Conservation (phyloP, 1,284 basidiomycete species). For the Caloboletus firmus region DNA sequence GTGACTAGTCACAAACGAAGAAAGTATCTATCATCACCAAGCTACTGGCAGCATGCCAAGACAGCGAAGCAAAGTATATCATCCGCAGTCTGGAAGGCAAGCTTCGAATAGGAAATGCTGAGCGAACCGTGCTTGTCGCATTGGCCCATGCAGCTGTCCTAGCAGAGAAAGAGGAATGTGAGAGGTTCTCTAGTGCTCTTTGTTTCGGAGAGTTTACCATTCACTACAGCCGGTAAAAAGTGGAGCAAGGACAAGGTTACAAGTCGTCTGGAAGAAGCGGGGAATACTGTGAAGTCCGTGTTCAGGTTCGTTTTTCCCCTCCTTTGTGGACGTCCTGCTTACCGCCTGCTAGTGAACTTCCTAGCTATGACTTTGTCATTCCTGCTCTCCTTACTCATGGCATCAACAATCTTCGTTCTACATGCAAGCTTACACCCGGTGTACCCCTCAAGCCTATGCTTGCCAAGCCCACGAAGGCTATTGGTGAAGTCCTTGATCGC, state of each 20-base stretch:
- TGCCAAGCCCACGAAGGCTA: slow-evolving; percentile 99
- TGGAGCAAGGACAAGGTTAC: slow-evolving; percentile 76
- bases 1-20: slow-evolving; percentile 76
- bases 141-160: slow-evolving; percentile 85
- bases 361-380: slow-evolving; percentile 92
- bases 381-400: slow-evolving; percentile 86
- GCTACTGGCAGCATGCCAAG: slow-evolving; percentile 89
- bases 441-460: slow-evolving; percentile 99
- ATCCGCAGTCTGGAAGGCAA: slow-evolving; percentile 97
- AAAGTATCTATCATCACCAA: slow-evolving; percentile 97
- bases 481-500: slow-evolving; percentile 96
- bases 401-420: slow-evolving; percentile 65
- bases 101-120: slow-evolving; percentile 95
- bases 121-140: slow-evolving; percentile 88
- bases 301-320: slow-evolving; percentile 66
- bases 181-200: neutral
- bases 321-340: neutral
- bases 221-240: slow-evolving; percentile 61
- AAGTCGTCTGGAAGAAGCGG: slow-evolving; percentile 75
- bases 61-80: slow-evolving; percentile 91
- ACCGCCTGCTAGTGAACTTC: slow-evolving; percentile 73
- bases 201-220: slow-evolving; percentile 2
- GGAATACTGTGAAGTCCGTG: slow-evolving; percentile 83
- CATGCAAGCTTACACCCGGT: slow-evolving; percentile 92
- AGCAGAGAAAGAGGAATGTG: slow-evolving; percentile 73